Base-by-base conservation (phyloP, 2,329 filamentous ascomycete genomes). In the Dactylellina sp. region DNA sequence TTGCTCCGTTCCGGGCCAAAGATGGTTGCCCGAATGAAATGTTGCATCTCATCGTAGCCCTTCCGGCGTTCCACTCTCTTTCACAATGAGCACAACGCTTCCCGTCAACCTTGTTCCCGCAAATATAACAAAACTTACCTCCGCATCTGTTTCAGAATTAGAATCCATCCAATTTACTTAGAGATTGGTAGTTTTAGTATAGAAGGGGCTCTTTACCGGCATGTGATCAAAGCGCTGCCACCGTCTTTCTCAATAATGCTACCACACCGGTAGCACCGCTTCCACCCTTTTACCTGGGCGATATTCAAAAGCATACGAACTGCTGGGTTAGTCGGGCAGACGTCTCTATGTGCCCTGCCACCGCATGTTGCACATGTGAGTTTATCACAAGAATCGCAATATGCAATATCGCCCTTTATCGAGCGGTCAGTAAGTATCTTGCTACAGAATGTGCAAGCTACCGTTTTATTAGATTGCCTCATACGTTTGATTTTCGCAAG, bases 341-440 rank as follows among this genome's bases (percentile, higher is more conserved):
- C 28, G 16, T 61, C 53, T n/a, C 37, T 35, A 42, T 72, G 68
- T 24, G 49, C 56, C 32, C 59, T 53, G 5, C 57, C 52, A 39
- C 53, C 49, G 25, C 68, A 72, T 4, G 5, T 65, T 1, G 53
- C 49, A 20, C 68, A 72, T 6, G 66, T 71, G 35, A 64, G 25
- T 24, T 52, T 52, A 12, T 64, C 18, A 46, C 53, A 71, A 1
- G 20, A 32, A 1, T 40, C n/a, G 25, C 59, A 71, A 46, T 64
- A 71, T 9, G 66, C 66, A 12, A 42, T 16, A 22, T 59, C 66
- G 32, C 56, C 52, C 24, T 52, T 53, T 3, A 71, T 35, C 12
- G 53, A 50, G 22, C 46, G 57, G 11, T 64, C 59, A 2, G 32
- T 53, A n/a, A 61, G 12, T 1, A 42, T n/a, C 2, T 32, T 14